These are phyloP conservation scores for Cyphellophora attinorum DNA, from an alignment of 2,329 filamentous ascomycete species.

Conservation along the genomic window DNA sequence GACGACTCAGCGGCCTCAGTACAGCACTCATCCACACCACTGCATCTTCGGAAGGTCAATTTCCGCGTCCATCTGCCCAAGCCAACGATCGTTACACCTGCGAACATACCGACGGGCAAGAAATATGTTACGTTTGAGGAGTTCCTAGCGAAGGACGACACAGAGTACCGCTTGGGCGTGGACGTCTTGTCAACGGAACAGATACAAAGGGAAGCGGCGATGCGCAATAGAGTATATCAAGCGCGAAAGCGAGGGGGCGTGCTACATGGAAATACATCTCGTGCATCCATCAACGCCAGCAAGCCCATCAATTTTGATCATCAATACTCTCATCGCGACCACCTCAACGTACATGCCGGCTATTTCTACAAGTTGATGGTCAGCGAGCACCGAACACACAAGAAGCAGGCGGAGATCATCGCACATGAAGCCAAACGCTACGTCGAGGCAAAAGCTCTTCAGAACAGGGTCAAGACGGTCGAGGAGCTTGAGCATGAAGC, in stretches of 20 bases:
- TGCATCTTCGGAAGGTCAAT: conserved; percentile 25
- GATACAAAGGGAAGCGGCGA: conserved; percentile 57
- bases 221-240: conserved; percentile 60
- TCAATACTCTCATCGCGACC: conserved; percentile 81
- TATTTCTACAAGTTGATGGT: conserved; percentile 74
- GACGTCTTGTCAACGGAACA: conserved; percentile 46
- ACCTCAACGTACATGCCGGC: conserved; percentile 67
- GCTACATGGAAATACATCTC: conserved; percentile 37
- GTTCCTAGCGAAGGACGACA: conserved; percentile 50
- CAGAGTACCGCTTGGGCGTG: conserved; percentile 31
- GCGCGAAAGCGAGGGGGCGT: conserved; percentile 68
- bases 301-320: conserved; percentile 61
- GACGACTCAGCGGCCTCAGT: conserved; percentile 3
- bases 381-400: conserved; percentile 63
- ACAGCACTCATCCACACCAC: conserved; percentile 6
- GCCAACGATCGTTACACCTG: conserved; percentile 41
- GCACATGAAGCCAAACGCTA: conserved; percentile 18
- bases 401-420: conserved; percentile 13
- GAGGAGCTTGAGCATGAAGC: conserved; percentile 79
- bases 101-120: conserved; percentile 35
- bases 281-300: conserved; percentile 58
- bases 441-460: conserved; percentile 60
- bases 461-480: conserved; percentile 15
- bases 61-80: conserved; percentile 44
- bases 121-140: conserved; percentile 48